Conservation (phyloP, 2,329 filamentous ascomycete genomes). For the Dothideomycetes sp. region DNA sequence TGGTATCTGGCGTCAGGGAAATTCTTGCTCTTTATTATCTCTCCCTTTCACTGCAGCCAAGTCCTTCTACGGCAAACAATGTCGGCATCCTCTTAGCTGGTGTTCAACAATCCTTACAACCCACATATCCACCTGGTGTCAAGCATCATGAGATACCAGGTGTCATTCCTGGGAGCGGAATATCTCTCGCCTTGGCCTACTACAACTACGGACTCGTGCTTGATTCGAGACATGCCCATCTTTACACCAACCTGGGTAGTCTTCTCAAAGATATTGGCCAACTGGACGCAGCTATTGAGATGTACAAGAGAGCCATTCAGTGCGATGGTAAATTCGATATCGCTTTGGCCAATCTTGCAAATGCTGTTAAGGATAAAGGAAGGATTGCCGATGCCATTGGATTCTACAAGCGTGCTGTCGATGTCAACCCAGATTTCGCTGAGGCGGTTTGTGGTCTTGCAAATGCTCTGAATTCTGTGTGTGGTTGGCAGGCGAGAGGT, state of each 20-base stretch:
- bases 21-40: conserved; percentile 93
- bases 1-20: conserved; percentile 70
- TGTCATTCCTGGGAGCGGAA: conserved; percentile 73
- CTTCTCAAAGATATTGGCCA: conserved; percentile 94
- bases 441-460: conserved; percentile 94
- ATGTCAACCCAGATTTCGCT: conserved; percentile 88
- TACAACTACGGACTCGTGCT: conserved; percentile 89
- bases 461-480: conserved; percentile 92
- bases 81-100: conserved; percentile 94
- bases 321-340: conserved; percentile 97
- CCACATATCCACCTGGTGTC: conserved; percentile 29
- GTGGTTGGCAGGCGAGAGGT: conserved; percentile 84
- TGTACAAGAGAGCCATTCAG: conserved; percentile 91
- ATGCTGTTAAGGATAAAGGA: conserved; percentile 94
- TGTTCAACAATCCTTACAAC: conserved; percentile 59
- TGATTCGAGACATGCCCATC: conserved; percentile 82
- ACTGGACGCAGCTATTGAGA: conserved; percentile 79
- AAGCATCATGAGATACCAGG: conserved; percentile 54
- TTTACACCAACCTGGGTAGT: conserved; percentile 94
- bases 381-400: conserved; percentile 82
- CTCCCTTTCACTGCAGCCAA: conserved; percentile 86
- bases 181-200: conserved; percentile 80
- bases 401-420: conserved; percentile 85
- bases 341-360: conserved; percentile 88
- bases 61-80: conserved; percentile 95